Base-by-base conservation (phyloP, 176 grass and related monocot genomes). In the Oryza officinalis region DNA sequence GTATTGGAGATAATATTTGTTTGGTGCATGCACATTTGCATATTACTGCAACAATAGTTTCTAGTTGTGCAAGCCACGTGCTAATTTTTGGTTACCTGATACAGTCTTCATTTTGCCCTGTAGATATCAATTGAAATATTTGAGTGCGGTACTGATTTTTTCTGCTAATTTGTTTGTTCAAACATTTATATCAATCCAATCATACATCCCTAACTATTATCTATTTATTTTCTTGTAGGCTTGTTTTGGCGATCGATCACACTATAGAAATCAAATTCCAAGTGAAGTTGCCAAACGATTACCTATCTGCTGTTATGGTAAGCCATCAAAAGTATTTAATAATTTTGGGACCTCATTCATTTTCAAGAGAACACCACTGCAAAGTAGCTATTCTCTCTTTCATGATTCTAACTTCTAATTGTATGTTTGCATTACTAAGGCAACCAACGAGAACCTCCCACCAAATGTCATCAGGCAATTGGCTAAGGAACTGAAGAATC, bases 401-500 rank as follows among this genome's bases (percentile, higher is more conserved):
- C 27, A 25, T 70, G n/a, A 4, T 74, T 43, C 50, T 80, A 22
- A 86, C 81, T 74, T 43, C 50, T 80, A 22, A 86, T 77, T 54
- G 18, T 28, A 50, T 77, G 10, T 61, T 38, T 6, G 17, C 68
- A 17, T 40, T 74, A 82, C 41, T 80, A 72, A 99, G 93, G 87
- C 96, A 61, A 96, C 96, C 22, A 99, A 99, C 32, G 93, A 99
- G 67, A 99, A 96, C 77, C 89, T 99, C 65, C 91, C 91, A 59
- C 93, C 93, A 74, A 99, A 96, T 84, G 93, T 99, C 78, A 92
- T 99, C 78, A 92, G 86, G 45, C 93, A 96, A 81, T 85, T 99
- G 68, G 96, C 96, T n/a, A 99, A 94, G 77, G 96, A 99, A 83
- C 54, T 99, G 83, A 99, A 99, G 86, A 99, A 89, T 93, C 88